These are phyloP conservation scores for Puccinia coronata DNA, from an alignment of 1,284 basidiomycete species.

Conservation along the genomic window DNA sequence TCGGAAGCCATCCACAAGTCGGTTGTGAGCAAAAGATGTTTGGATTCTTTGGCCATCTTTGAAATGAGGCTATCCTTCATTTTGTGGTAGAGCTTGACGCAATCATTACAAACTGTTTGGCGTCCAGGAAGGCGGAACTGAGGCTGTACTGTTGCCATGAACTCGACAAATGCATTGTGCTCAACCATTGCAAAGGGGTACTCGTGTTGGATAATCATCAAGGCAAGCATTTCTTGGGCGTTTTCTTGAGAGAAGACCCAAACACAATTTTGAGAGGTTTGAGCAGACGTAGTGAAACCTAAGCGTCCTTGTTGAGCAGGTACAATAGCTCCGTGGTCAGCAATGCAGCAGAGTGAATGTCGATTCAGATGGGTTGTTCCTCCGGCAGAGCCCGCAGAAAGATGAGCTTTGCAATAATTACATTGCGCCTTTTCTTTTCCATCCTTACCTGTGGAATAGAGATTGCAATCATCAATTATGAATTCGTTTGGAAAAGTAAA, in stretches of 20 bases:
- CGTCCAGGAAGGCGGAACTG: background rate
- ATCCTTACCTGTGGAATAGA: background rate
- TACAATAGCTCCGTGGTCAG: background rate
- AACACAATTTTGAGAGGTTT: background rate
- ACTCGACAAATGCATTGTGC: background rate
- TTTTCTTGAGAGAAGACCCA: too few relatives aligned
- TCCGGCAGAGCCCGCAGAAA: background rate
- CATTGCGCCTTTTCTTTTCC: background rate
- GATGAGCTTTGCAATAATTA: background rate
- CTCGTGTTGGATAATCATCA: background rate
- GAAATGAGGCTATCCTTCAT: background rate
- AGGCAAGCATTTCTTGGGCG: background rate
- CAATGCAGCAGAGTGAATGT: background rate
- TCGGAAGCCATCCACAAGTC: too few relatives aligned
- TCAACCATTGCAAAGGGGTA: background rate
- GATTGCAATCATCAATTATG: background rate
- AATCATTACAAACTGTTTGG: background rate
- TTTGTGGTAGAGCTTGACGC: background rate
- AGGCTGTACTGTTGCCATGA: background rate
- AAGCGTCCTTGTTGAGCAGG: background rate
- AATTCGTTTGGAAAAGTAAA: background rate
- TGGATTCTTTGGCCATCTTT: background rate
- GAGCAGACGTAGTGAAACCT: background rate
- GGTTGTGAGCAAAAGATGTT: background rate
- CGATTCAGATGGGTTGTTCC: background rate